phyloP scores from a whole-genome alignment of 1,284 basidiomycete species.

The Megacollybia platyphylla region DNA sequence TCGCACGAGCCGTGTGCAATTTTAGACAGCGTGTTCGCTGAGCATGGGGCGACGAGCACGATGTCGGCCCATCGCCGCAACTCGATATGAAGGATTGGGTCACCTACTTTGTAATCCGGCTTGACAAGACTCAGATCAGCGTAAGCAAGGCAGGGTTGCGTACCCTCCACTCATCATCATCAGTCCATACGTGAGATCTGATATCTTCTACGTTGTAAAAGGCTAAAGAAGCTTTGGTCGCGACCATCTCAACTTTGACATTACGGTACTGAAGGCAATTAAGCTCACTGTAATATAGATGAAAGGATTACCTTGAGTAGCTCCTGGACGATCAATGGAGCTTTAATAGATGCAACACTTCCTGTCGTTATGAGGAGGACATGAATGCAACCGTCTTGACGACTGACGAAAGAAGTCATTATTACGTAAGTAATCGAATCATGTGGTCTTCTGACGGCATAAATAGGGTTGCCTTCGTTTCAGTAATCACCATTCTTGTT shows the following conservation, averaged over 20 bases:
- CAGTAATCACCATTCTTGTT: neutral
- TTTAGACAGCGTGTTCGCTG: slow-evolving; percentile 91
- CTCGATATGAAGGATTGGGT: slow-evolving; percentile 95
- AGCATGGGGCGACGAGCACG: slow-evolving; percentile 89
- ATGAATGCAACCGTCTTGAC: slow-evolving; percentile 33
- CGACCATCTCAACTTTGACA: slow-evolving; percentile 76
- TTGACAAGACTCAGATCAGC: slow-evolving; percentile 11
- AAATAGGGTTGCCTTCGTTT: neutral
- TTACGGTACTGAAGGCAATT: slow-evolving; percentile 39
- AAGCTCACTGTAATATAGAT: slow-evolving; percentile 3
- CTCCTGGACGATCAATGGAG: slow-evolving; percentile 76
- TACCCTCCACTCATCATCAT: slow-evolving; percentile 86
- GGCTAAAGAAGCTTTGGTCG: slow-evolving; percentile 66
- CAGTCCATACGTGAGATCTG: slow-evolving; percentile 72
- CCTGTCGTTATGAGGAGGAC: slow-evolving; percentile 83
- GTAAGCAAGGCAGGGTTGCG: slow-evolving; percentile 14
- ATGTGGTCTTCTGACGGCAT: too few relatives aligned
- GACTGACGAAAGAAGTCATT: too few relatives aligned
- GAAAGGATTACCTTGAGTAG: slow-evolving; percentile 49
- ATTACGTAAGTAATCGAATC: too few relatives aligned
- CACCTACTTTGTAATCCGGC: slow-evolving; percentile 60
- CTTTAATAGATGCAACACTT: slow-evolving; percentile 91
- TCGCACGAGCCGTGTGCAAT: slow-evolving; percentile 84
- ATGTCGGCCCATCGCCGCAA: slow-evolving; percentile 93
- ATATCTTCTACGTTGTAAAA: slow-evolving; percentile 63